phyloP scores from a whole-genome alignment of 2,329 filamentous ascomycete species.

The Apiospora sp. region DNA sequence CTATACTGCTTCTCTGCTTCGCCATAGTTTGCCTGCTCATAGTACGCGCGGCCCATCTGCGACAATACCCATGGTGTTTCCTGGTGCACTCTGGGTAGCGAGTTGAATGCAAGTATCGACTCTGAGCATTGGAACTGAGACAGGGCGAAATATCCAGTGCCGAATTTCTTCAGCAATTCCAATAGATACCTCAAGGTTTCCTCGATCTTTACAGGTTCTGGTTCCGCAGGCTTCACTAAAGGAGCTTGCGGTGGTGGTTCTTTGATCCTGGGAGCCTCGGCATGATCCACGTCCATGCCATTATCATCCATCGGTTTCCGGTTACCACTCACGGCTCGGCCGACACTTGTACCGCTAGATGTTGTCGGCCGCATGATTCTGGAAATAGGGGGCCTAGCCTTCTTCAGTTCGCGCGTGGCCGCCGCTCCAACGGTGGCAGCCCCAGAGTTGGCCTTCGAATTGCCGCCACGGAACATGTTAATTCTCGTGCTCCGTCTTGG shows the following conservation, averaged over 20 bases:
- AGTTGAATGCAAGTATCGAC: conserved; percentile 76
- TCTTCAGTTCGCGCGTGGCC: conserved; percentile 80
- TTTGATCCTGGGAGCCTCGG: conserved; percentile 61
- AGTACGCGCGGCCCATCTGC: conserved; percentile 88
- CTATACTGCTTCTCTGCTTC: conserved; percentile 90
- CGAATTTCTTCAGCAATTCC: conserved; percentile 83
- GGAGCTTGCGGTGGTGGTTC: conserved; percentile 50
- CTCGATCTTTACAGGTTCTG: conserved; percentile 70
- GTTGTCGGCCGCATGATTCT: conserved; percentile 69
- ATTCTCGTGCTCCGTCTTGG: conserved; percentile 77
- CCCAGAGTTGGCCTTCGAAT: conserved; percentile 68
- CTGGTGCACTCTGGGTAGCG: conserved; percentile 76
- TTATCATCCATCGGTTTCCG: conserved; percentile 77
- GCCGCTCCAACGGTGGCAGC: conserved; percentile 64
- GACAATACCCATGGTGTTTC: conserved; percentile 94
- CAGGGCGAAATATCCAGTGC: conserved; percentile 79
- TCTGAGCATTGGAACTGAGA: conserved; percentile 82
- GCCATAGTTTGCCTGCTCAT: conserved; percentile 85
- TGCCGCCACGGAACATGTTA: conserved; percentile 73
- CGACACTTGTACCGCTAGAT: conserved; percentile 74
- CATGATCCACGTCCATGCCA: conserved; percentile 73
- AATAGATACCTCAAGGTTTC: conserved; percentile 81
- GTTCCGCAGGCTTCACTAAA: conserved; percentile 50
- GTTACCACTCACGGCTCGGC: conserved; percentile 89
- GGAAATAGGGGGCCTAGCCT: conserved; percentile 77